These are phyloP conservation scores for Fusarium mundagurra DNA, from an alignment of 2,329 filamentous ascomycete species.

Conservation along the genomic window DNA sequence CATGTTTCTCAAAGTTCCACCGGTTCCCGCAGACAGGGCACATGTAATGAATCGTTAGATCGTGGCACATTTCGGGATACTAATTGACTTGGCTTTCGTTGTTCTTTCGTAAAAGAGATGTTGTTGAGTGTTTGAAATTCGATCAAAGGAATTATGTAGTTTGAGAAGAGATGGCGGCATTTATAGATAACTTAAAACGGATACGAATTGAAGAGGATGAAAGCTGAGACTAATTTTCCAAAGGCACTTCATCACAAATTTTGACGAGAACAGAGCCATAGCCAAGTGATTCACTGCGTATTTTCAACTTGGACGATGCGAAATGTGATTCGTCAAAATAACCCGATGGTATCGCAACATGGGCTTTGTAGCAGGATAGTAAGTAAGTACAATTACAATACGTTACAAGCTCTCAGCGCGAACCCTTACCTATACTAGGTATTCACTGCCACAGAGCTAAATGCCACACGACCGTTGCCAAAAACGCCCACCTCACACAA, in stretches of 20 bases:
- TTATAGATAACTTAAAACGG: neutral
- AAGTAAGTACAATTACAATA: neutral
- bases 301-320: neutral
- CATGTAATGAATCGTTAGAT: constrained; percentile 10
- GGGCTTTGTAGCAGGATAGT: neutral
- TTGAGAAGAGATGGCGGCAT: accelerated
- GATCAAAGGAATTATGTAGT: no score
- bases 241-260: neutral
- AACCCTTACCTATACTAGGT: neutral
- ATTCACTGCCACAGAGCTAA: neutral
- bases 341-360: neutral
- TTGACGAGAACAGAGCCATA: accelerated
- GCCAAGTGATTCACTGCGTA: neutral
- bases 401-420: neutral
- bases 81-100: accelerated
- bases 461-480: neutral
- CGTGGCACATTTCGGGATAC: neutral
- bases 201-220: neutral
- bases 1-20: constrained; percentile 13
- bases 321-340: neutral
- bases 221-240: accelerated
- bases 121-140: accelerated
- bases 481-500: neutral
- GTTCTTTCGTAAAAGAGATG: accelerated
- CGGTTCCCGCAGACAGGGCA: neutral